Evolutionary conservation across 2,329 filamentous ascomycete genomes (phyloP).

Genomic region (Pseudogymnoascus sp.): DNA sequence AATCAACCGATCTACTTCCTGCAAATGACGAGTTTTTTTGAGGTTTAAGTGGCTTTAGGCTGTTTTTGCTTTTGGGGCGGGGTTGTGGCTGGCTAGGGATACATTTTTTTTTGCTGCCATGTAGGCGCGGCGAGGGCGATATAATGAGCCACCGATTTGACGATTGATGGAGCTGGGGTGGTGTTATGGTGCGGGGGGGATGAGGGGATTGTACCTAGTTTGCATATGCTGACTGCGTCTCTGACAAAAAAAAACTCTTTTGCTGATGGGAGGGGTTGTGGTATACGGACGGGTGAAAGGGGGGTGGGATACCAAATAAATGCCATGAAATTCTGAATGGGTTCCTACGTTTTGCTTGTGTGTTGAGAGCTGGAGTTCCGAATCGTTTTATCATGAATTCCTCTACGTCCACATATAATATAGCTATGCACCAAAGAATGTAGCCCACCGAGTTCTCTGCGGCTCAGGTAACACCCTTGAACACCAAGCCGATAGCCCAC

Average conservation of each 20-base stretch:
- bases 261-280: background rate
- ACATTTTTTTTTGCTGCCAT: background rate
- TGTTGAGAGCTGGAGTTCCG: background rate
- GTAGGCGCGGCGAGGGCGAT: background rate
- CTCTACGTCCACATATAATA: background rate
- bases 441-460: background rate
- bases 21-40: background rate
- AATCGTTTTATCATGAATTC: background rate
- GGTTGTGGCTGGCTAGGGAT: background rate
- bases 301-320: constrained; percentile 1
- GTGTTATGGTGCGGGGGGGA: background rate
- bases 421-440: background rate
- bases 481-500: background rate
- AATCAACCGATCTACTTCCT: background rate
- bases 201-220: constrained; percentile 2
- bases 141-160: constrained; percentile 5
- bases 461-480: background rate
- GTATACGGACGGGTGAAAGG: background rate
- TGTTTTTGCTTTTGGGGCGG: background rate
- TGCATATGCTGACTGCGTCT: constrained; percentile 1
- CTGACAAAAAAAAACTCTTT: constrained; percentile 1
- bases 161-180: background rate
- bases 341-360: background rate
- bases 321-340: background rate
- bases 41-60: background rate